A percentile compares a stretch with the other conserved stretches of the same genome.
Conservation (phyloP, 2,329 filamentous ascomycete genomes). For the Sclerotinia sclerotiorum region DNA sequence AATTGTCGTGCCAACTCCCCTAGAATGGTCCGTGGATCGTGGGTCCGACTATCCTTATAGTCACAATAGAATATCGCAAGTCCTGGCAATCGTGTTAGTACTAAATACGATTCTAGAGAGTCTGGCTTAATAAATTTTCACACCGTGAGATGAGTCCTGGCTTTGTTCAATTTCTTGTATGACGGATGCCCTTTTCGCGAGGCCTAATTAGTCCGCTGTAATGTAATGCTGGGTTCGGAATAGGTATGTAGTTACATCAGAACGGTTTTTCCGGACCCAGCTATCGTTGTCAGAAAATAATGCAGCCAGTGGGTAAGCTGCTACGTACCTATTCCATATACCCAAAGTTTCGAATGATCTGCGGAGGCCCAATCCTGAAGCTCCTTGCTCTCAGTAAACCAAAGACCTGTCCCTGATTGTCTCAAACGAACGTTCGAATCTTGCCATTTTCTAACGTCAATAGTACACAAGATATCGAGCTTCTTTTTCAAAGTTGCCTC, state of each 20-base stretch:
- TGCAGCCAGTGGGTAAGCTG: neutral
- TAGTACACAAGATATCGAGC: constrained; percentile 20
- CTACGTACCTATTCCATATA: constrained; percentile 30
- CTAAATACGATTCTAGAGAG: neutral
- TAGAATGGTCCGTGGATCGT: constrained; percentile 23
- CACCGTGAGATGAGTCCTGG: neutral
- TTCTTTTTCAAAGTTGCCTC: constrained; percentile 17
- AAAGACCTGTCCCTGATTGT: constrained; percentile 30
- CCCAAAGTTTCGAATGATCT: constrained; percentile 27
- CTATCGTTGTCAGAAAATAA: neutral
- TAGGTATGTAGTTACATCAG: constrained; percentile 19
- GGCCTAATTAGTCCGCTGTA: neutral
- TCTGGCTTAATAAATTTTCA: constrained; percentile 20
- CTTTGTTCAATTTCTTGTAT: constrained; percentile 21
- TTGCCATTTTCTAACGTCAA: constrained; percentile 25
- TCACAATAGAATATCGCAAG: constrained; percentile 20
- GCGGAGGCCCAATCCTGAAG: constrained; percentile 25
- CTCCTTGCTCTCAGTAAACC: constrained; percentile 29
- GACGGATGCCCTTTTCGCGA: constrained; percentile 14
- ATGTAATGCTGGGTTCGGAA: neutral
- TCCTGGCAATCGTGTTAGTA: constrained; percentile 20
- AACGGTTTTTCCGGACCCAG: constrained; percentile 32
- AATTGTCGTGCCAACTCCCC: constrained; percentile 37
- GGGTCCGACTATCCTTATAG: constrained; percentile 19
- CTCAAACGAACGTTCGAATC: constrained; percentile 24